phyloP scores from a whole-genome alignment of 805 yeast species.

The Pichia phayaonensis region DNA sequence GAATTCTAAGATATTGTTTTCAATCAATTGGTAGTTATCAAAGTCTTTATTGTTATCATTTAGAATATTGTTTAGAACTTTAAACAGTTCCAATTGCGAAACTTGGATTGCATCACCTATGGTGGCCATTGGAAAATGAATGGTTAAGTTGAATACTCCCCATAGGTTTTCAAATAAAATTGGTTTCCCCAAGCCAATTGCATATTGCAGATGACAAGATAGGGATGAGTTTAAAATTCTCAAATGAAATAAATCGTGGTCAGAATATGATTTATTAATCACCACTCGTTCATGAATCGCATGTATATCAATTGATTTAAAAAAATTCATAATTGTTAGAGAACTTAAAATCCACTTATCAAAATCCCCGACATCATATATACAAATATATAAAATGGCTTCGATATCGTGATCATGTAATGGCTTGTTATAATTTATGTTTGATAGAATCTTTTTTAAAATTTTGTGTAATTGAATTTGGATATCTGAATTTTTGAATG shows the following conservation, averaged over 20 bases:
- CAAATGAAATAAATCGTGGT: slow-evolving; percentile 43
- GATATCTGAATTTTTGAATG: slow-evolving; percentile 39
- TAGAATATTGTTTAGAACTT: slow-evolving; percentile 17
- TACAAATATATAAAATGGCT: slow-evolving; percentile 46
- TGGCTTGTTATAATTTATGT: slow-evolving; percentile 33
- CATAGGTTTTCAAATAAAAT: slow-evolving; percentile 29
- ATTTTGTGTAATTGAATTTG: slow-evolving; percentile 40
- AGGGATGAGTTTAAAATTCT: slow-evolving; percentile 47
- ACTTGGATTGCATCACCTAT: slow-evolving; percentile 49
- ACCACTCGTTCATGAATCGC: slow-evolving; percentile 32
- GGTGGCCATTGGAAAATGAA: slow-evolving; percentile 42
- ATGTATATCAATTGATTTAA: slow-evolving; percentile 39
- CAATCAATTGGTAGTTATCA: slow-evolving; percentile 1
- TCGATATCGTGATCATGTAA: slow-evolving; percentile 54
- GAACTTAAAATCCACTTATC: slow-evolving; percentile 48
- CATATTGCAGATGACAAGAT: slow-evolving; percentile 42
- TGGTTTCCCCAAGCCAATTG: slow-evolving; percentile 45
- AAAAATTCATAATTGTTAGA: slow-evolving; percentile 42
- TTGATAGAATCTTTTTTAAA: slow-evolving; percentile 42
- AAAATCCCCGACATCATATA: slow-evolving; percentile 38
- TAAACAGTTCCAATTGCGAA: slow-evolving; percentile 39
- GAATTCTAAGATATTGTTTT: slow-evolving; percentile 19
- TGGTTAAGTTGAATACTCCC: slow-evolving; percentile 36
- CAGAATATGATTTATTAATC: slow-evolving; percentile 15
- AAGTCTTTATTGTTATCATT: slow-evolving; percentile 1